phyloP scores from a whole-genome alignment of 768 basidiomycete species.

The Tricholoma terreum region DNA sequence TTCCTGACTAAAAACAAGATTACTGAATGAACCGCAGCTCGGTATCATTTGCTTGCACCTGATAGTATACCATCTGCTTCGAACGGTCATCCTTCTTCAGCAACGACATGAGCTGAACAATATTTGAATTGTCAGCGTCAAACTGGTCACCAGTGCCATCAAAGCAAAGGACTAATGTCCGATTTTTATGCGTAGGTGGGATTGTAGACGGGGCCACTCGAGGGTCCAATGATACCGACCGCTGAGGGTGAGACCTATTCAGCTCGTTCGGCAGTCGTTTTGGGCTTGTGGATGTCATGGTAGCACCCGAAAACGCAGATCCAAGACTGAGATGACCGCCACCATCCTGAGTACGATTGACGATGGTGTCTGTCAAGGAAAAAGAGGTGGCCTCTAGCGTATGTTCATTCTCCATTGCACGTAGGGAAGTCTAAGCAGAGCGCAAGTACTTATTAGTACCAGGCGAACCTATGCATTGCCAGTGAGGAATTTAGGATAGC shows the following conservation, averaged over 20 bases:
- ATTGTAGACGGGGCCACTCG: slow-evolving; percentile 27
- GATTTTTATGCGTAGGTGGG: slow-evolving; percentile 34
- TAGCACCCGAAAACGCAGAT: slow-evolving; percentile 1
- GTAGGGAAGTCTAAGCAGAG: too few species aligned
- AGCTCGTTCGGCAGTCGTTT: neutral
- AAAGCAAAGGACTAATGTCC: slow-evolving; percentile 53
- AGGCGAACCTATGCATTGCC: too few species aligned
- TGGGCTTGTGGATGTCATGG: neutral
- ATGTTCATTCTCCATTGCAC: neutral
- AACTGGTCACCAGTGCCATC: slow-evolving; percentile 57
- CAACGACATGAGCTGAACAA: slow-evolving; percentile 47
- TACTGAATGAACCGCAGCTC: too few species aligned
- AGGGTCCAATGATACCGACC: slow-evolving; percentile 18
- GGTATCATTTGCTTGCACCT: slow-evolving; percentile 26
- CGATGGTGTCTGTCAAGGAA: slow-evolving; percentile 11
- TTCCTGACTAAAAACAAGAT: slow-evolving; percentile 37
- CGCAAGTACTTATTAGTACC: too few species aligned
- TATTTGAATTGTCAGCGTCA: slow-evolving; percentile 51
- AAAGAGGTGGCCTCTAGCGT: slow-evolving; percentile 6
- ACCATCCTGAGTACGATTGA: neutral
- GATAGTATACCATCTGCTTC: slow-evolving; percentile 59
- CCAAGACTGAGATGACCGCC: neutral
- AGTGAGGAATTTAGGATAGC: too few species aligned
- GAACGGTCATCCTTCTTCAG: slow-evolving; percentile 50
- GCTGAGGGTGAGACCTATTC: slow-evolving; percentile 1